Conservation (phyloP, 108 stramenopile genomes). For the Epithemia pelagica region DNA sequence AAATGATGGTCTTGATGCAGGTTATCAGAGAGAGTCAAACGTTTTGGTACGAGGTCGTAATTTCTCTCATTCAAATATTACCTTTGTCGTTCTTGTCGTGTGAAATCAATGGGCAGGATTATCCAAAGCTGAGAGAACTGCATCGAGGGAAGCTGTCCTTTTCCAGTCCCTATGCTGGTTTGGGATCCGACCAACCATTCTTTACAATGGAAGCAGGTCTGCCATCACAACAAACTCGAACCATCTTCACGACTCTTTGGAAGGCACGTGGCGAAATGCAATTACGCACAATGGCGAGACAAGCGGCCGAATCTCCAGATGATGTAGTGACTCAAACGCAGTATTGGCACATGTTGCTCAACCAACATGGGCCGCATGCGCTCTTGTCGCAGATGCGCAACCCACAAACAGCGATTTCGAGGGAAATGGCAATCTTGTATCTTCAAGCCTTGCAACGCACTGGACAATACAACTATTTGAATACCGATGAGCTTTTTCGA, state of each 20-base stretch:
- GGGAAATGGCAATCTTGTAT: conserved; percentile 60
- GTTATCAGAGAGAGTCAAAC: not conserved
- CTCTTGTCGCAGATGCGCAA: conserved; percentile 66
- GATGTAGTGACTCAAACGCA: conserved; percentile 59
- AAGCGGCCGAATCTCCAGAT: conserved; percentile 74
- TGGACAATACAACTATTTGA: conserved; percentile 6
- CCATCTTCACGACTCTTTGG: not conserved
- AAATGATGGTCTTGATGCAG: conserved; percentile 1
- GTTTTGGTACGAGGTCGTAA: too few species aligned
- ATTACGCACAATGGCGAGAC: conserved; percentile 27
- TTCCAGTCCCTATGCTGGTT: conserved; percentile 4
- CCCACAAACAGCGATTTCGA: conserved; percentile 44
- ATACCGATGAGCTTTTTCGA: conserved; percentile 4
- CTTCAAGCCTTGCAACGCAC: conserved; percentile 44
- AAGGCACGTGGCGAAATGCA: not conserved
- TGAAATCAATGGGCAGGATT: conserved; percentile 35
- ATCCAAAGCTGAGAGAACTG: conserved; percentile 52
- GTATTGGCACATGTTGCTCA: conserved; percentile 60
- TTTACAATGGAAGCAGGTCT: not conserved
- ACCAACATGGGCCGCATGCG: conserved; percentile 53
- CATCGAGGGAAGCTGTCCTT: conserved; percentile 7
- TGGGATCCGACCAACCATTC: not conserved
- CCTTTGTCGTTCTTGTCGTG: not conserved
- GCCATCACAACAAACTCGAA: not conserved
- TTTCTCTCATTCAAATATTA: not conserved